Evolutionary conservation across 2,329 filamentous ascomycete genomes (phyloP), one percentile per base, ranked within the genome.

Genomic region (Penicillium occitanis): DNA sequence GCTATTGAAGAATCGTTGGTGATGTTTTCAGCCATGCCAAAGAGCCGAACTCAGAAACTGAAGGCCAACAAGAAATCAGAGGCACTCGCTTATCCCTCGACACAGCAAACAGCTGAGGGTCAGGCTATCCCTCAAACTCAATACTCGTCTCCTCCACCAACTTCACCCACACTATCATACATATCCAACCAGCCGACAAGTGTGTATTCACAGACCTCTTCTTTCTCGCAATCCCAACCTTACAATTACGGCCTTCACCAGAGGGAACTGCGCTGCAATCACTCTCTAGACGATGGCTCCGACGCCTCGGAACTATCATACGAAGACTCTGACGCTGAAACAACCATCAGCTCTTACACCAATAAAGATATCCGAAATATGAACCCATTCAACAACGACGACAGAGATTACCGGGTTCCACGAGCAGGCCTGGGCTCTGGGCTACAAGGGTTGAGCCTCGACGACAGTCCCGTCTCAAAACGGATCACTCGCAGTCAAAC

Each of bases 241-340:
- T 40, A 25, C 30, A 40, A 33, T 25, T 51, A 57, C 37, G 55
- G 58, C 3, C 33, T 59, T 42, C 40, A 59, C 19, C 42, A 61
- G 10, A 40, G 33, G 55, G 59, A 66, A 19, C 57, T 64, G 10
- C 66, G 67, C 40, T 66, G 69, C 60, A 67, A 70, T 30, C 70
- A 73, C 44, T 17, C 63, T 8, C 19, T 22, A 7, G 64, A 66
- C n/a, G 64, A 73, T 19, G 76, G 78, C 1, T 73, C 75, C 3
- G 72, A 75, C 30, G 63, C 62, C 1, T 77, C 74, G 3, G 75
- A 78, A 48, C 62, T 58, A 14, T 72, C 72, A 33, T 75, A 75
- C 35, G 71, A 69, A 50, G 77, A 79, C 60, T 79, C 77, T 3
- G 77, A 79, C 57, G 72, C 69, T 28, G 77, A 78, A 66, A 78